Base-by-base conservation (phyloP, 1,139 yeast genomes). In the Candida smagusa region DNA sequence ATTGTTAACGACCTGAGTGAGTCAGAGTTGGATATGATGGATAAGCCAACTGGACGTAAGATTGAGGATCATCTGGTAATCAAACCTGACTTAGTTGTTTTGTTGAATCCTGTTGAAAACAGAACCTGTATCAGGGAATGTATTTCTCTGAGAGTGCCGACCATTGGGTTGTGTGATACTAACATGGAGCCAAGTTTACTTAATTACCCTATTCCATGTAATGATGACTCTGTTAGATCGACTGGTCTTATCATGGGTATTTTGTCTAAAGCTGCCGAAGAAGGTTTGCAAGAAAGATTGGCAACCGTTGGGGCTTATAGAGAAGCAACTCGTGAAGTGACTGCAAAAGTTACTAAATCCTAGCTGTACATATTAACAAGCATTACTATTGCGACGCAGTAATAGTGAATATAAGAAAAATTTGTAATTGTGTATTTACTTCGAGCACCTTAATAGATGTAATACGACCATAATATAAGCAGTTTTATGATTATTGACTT, bases 191-290 rank as follows among this genome's bases (percentile, higher is more conserved):
- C 97, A 12, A 77, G 88, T 7, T 65, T 84, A 49, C 84, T 92
- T 40, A 87, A 96, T 2, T 92, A 92, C 60, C 95, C 97, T 35
- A 86, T 92, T 49, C 97, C 98, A 21, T 95, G 95, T 45, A 92
- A 92, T 56, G 97, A 92, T 60, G 97, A 90, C 58, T 84, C 95
- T n/a, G 67, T 80, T 42, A 77, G 98, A 58, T 78, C 95, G 9
- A 79, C 84, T 4, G 83, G 85, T 47, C 68, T 92, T 51, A 75
- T 92, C 54, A 68, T 80, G 38, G 97, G 98, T 43, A 81, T 90
- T 12, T 71, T 92, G 48, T 82, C 95, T 16, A 81, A 76, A 54
- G 89, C 97, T 12, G 97, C 95, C 21, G 81, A 84, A 57, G 73
- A 72, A 36, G 98, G 98, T 30, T 68, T 81, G 41, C 61, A 70